Conservation (phyloP, 208 protist genomes). For the Crithidia fasciculata region DNA sequence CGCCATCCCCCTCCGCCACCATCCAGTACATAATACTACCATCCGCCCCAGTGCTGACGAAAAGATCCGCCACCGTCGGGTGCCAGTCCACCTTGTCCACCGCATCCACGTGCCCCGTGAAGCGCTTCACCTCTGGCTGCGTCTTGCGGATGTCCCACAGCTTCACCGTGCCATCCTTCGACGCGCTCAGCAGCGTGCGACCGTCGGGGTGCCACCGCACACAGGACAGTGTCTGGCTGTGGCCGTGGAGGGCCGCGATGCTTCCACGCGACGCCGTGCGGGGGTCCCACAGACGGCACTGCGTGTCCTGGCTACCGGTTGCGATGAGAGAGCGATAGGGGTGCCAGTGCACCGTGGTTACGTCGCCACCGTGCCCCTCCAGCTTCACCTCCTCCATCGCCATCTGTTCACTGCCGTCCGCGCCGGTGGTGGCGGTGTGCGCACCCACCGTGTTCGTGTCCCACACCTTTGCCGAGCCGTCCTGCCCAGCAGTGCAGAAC, state of each 20-base stretch:
- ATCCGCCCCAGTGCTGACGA: conserved; percentile 77
- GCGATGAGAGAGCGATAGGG: conserved; percentile 81
- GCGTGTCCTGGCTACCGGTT: conserved; percentile 87
- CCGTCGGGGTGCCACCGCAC: conserved; percentile 89
- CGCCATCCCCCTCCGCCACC: conserved; percentile 76
- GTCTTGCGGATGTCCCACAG: conserved; percentile 88
- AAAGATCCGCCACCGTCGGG: conserved; percentile 73
- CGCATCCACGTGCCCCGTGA: conserved; percentile 76
- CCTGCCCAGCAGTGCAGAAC: conserved; percentile 85
- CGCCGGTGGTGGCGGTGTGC: conserved; percentile 12
- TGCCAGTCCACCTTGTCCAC: conserved; percentile 86
- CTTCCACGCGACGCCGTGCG: conserved; percentile 76
- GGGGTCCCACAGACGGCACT: conserved; percentile 88
- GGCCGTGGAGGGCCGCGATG: conserved; percentile 80
- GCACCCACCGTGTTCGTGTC: conserved; percentile 72
- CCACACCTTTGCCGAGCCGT: conserved; percentile 87
- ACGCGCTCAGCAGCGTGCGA: conserved; percentile 72
- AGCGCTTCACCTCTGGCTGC: conserved; percentile 75
- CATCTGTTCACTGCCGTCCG: conserved; percentile 8
- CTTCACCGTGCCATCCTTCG: conserved; percentile 81
- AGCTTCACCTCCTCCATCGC: conserved; percentile 81
- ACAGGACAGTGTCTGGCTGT: conserved; percentile 79
- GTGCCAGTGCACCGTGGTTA: conserved; percentile 90
- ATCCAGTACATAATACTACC: conserved; percentile 87
- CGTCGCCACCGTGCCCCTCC: conserved; percentile 88